Conservation (phyloP, 371 early-diverging fungal species). For the Circinella minor region DNA sequence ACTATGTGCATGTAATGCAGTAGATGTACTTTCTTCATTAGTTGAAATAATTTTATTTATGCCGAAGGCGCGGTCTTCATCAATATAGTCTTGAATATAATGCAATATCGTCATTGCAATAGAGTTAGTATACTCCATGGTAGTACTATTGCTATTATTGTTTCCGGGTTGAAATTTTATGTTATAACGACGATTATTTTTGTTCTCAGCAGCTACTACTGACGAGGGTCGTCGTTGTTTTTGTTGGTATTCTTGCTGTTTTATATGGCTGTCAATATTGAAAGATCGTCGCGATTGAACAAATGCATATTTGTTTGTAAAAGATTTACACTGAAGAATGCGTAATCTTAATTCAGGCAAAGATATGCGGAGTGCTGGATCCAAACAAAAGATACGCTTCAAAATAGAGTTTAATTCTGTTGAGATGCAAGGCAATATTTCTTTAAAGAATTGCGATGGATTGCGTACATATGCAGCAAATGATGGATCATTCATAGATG, state of each 20-base stretch:
- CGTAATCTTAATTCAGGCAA: conserved; percentile 64
- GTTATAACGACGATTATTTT: neutral
- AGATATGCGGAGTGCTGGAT: conserved; percentile 73
- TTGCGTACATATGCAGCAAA: conserved; percentile 69
- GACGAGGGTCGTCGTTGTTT: neutral
- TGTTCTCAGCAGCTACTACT: no score
- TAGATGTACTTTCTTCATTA: neutral
- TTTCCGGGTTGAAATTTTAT: neutral
- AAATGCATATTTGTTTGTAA: conserved; percentile 34
- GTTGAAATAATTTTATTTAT: neutral
- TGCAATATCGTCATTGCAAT: conserved; percentile 21
- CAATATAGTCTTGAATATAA: conserved; percentile 16
- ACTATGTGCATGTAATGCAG: neutral
- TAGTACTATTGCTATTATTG: neutral
- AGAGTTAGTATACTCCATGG: conserved; percentile 14
- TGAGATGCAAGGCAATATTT: conserved; percentile 69
- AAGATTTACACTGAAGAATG: conserved; percentile 60
- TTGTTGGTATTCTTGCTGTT: neutral
- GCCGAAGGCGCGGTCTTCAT: neutral
- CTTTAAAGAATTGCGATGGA: conserved; percentile 65
- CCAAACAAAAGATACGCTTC: conserved; percentile 71
- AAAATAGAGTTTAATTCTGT: conserved; percentile 74
- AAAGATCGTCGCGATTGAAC: no score
- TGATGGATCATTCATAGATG: conserved; percentile 67
- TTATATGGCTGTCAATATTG: neutral